Conservation (phyloP, 495 filamentous ascomycete genomes). For the Penicillium coffeae region DNA sequence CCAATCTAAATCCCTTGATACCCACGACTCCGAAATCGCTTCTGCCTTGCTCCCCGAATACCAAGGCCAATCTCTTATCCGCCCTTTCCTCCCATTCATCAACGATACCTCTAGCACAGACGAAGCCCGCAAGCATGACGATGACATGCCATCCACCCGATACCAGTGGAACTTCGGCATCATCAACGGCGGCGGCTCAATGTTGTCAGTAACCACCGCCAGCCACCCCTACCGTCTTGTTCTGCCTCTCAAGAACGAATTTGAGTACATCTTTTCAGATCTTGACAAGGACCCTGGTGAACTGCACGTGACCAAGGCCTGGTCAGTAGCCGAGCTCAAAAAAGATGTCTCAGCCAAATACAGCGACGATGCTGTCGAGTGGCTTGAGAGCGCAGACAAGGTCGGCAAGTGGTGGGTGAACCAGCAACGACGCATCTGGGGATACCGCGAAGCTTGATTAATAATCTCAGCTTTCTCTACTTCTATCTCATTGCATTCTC, state of each 20-base stretch:
- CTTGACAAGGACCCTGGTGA: slow-evolving; percentile 36
- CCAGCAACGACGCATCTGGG: slow-evolving; percentile 41
- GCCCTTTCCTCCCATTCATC: slow-evolving; percentile 22
- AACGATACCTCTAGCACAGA: slow-evolving; percentile 3
- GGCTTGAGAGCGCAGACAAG: slow-evolving; percentile 37
- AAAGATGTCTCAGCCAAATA: slow-evolving; percentile 23
- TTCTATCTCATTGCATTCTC: neutral
- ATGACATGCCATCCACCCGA: slow-evolving; percentile 3
- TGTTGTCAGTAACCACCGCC: slow-evolving; percentile 34
- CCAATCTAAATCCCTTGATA: slow-evolving; percentile 35
- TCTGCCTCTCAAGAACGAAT: slow-evolving; percentile 35
- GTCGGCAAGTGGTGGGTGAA: slow-evolving; percentile 38
- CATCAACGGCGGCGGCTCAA: slow-evolving; percentile 42
- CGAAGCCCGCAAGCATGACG: slow-evolving; percentile 4
- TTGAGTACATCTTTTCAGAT: slow-evolving; percentile 40
- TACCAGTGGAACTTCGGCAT: slow-evolving; percentile 38
- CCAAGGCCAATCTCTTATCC: slow-evolving; percentile 34
- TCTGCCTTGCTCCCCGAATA: slow-evolving; percentile 34
- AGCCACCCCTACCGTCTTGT: slow-evolving; percentile 36
- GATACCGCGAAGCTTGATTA: slow-evolving; percentile 27
- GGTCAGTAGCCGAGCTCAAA: slow-evolving; percentile 22
- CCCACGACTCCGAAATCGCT: slow-evolving; percentile 30
- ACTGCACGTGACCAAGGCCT: slow-evolving; percentile 22
- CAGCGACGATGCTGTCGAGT: slow-evolving; percentile 30
- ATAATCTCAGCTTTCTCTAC: neutral